Evolutionary conservation across 225 moss, liverwort and hornwort genomes (phyloP).

Genomic region (Sphagnum contortum): DNA sequence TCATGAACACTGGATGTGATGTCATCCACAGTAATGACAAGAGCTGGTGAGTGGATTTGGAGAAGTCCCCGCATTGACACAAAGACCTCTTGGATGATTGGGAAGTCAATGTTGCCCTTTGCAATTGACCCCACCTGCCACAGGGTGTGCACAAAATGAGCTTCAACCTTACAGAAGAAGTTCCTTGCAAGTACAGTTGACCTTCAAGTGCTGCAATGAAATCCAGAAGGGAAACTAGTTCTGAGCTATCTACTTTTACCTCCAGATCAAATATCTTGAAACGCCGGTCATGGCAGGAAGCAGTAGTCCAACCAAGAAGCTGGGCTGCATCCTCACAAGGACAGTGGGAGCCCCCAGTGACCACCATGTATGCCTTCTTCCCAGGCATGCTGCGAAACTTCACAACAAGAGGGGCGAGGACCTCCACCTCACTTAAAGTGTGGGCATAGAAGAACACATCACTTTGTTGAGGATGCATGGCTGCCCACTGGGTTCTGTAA

Average conservation of each 20-base stretch:
- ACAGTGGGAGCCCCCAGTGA: slow-evolving; percentile 56
- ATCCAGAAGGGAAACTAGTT: too few relatives aligned
- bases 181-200: too few relatives aligned
- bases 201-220: too few relatives aligned
- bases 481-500: slow-evolving; percentile 90
- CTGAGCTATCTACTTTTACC: slow-evolving; percentile 1
- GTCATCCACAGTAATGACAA: slow-evolving; percentile 62
- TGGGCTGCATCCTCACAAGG: slow-evolving; percentile 72
- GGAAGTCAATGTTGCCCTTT: slow-evolving; percentile 18
- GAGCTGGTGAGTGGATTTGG: slow-evolving; percentile 65
- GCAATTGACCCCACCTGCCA: slow-evolving; percentile 34
- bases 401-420: slow-evolving; percentile 68
- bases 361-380: slow-evolving; percentile 81
- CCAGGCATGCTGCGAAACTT: slow-evolving; percentile 64
- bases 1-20: slow-evolving; percentile 42
- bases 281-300: slow-evolving; percentile 70
- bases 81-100: slow-evolving; percentile 71
- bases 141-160: not conserved
- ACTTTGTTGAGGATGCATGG: slow-evolving; percentile 83
- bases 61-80: slow-evolving; percentile 76
- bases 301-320: slow-evolving; percentile 58
- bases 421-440: slow-evolving; percentile 54
- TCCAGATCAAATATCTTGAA: slow-evolving; percentile 94
- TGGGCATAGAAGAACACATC: slow-evolving; percentile 73
- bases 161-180: not conserved